A percentile compares a stretch with the other conserved stretches of the same genome.
Conservation (phyloP, 2,329 filamentous ascomycete genomes). For the Macrophomina phaseolina region DNA sequence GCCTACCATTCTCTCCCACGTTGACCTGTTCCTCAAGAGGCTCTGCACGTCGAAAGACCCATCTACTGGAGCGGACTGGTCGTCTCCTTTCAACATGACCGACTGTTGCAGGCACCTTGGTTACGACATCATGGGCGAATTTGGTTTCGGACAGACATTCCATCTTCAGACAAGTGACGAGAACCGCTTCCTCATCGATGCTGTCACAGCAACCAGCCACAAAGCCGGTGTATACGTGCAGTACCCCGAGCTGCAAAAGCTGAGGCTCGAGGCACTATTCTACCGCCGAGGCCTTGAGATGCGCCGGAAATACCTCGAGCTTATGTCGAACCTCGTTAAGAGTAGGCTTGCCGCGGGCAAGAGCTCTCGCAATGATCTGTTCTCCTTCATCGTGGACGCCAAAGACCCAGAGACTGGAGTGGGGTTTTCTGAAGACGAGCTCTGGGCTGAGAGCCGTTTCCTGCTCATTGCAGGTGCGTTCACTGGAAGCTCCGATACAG, state of each 20-base stretch:
- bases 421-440: constrained; percentile 51
- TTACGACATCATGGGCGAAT: constrained; percentile 59
- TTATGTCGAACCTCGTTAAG: not conserved
- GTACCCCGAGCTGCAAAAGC: not conserved
- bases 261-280: not conserved
- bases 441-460: constrained; percentile 56
- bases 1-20: constrained; percentile 50
- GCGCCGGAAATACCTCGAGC: not conserved
- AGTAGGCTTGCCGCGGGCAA: not conserved
- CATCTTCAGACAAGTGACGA: constrained; percentile 49
- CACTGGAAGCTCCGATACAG: too few relatives aligned
- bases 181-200: constrained; percentile 49
- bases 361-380: not conserved
- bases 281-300: not conserved
- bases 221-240: not conserved
- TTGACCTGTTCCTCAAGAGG: constrained; percentile 38
- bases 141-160: constrained; percentile 53
- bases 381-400: constrained; percentile 40
- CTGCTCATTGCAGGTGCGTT: constrained; percentile 47
- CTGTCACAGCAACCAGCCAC: constrained; percentile 44
- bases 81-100: not conserved
- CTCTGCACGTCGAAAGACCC: constrained; percentile 37
- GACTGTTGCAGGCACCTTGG: constrained; percentile 37
- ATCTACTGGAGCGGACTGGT: constrained; percentile 11
- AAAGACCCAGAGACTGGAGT: constrained; percentile 53